A percentile compares a stretch with the other conserved stretches of the same genome.
Conservation (phyloP, 768 basidiomycete genomes). For the Leccinum subtestaceum region DNA sequence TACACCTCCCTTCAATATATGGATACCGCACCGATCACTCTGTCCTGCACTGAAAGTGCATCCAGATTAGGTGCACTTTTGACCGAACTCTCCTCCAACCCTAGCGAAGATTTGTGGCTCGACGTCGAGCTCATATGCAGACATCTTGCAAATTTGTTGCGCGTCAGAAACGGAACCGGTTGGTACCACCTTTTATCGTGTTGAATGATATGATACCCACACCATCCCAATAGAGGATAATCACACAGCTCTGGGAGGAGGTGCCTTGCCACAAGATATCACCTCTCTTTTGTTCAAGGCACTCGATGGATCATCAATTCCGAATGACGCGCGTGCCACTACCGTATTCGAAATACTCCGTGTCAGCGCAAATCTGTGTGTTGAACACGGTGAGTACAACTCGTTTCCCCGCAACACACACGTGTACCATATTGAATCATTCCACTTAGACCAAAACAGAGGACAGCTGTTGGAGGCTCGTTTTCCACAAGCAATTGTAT, state of each 20-base stretch:
- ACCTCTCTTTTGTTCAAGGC: conserved; percentile 58
- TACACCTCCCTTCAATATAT: conserved; percentile 11
- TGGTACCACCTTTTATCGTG: conserved; percentile 11
- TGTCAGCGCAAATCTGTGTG: conserved; percentile 79
- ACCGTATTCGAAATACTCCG: conserved; percentile 69
- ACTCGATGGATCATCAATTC: conserved; percentile 46
- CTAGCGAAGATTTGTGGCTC: conserved; percentile 43
- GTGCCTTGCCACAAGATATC: conserved; percentile 62
- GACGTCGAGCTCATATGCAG: conserved; percentile 51
- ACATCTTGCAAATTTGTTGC: conserved; percentile 60
- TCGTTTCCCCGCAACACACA: background rate
- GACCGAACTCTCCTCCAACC: conserved; percentile 32
- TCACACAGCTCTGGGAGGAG: conserved; percentile 65
- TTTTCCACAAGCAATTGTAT: conserved; percentile 63
- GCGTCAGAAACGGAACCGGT: conserved; percentile 55
- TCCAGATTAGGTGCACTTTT: conserved; percentile 34
- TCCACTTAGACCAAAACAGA: conserved; percentile 66
- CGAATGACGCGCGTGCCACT: conserved; percentile 43
- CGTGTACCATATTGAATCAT: conserved; percentile 25
- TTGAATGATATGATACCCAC: conserved; percentile 12
- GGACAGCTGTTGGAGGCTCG: conserved; percentile 65
- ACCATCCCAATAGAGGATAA: conserved; percentile 52
- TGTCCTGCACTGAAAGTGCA: conserved; percentile 29
- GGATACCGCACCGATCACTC: conserved; percentile 14
- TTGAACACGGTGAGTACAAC: conserved; percentile 66